Conservation (phyloP, 2,329 filamentous ascomycete species). For the Calonectria naviculata region DNA sequence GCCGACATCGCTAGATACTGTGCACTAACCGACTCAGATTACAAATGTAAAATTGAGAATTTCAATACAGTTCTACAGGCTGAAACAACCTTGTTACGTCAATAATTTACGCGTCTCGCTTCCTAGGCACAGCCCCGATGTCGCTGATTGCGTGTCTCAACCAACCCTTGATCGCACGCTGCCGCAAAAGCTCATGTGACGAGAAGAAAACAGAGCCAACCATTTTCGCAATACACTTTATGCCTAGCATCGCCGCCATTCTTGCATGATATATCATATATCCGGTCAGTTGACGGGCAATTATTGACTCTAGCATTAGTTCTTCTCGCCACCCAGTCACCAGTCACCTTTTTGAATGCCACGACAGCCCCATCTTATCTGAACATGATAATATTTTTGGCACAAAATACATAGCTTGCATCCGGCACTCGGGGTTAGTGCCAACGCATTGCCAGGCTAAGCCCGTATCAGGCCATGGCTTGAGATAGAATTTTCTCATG, state of each 20-base stretch:
- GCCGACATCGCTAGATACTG: too few relatives aligned
- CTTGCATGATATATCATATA: not conserved
- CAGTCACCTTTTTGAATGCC: too few relatives aligned
- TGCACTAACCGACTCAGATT: not conserved
- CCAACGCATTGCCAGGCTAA: too few relatives aligned
- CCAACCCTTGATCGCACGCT: too few relatives aligned
- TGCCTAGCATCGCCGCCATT: too few relatives aligned
- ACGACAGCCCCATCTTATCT: too few relatives aligned
- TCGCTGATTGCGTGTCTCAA: not conserved
- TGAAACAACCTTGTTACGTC: not conserved
- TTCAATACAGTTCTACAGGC: not conserved
- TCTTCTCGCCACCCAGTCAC: not conserved
- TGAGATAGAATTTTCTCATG: too few relatives aligned
- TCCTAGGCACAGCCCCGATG: not conserved
- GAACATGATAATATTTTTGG: too few relatives aligned
- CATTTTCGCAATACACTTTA: not conserved
- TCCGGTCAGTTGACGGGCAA: not conserved
- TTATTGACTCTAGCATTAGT: not conserved
- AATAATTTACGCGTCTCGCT: not conserved
- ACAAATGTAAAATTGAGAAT: not conserved
- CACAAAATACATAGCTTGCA: too few relatives aligned
- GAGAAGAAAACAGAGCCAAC: not conserved
- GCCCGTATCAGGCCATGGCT: too few relatives aligned
- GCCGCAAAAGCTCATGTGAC: not conserved
- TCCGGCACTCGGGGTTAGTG: too few relatives aligned